Evolutionary conservation across 805 yeast species (phyloP).

Genomic region (baker's yeast (Saccharomyces cerevisiae)): DNA sequence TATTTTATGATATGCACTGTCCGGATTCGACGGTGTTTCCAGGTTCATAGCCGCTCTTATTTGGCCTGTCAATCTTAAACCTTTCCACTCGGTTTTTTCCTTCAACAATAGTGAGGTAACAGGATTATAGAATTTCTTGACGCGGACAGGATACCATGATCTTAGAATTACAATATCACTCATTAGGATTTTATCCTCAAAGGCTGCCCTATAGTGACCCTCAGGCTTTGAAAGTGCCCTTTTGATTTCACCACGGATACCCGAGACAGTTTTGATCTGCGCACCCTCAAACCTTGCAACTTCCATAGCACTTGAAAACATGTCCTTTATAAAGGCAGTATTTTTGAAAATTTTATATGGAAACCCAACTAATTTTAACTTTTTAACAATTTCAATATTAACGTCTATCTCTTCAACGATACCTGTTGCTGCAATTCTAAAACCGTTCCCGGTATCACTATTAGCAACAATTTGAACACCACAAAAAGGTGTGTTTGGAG

Average conservation of each 20-base stretch:
- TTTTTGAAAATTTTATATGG: slow-evolving; percentile 90
- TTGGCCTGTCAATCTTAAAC: slow-evolving; percentile 92
- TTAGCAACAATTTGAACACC: slow-evolving; percentile 86
- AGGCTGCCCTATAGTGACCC: slow-evolving; percentile 92
- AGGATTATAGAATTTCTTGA: slow-evolving; percentile 89
- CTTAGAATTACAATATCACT: slow-evolving; percentile 83
- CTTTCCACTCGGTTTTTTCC: slow-evolving; percentile 84
- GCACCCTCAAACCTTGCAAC: slow-evolving; percentile 99
- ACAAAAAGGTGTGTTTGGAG: slow-evolving; percentile 96
- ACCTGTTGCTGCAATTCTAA: slow-evolving; percentile 95
- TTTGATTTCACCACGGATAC: slow-evolving; percentile 95
- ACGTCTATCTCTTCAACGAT: slow-evolving; percentile 89
- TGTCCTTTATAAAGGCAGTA: slow-evolving; percentile 94
- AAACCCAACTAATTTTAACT: slow-evolving; percentile 87
- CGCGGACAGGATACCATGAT: slow-evolving; percentile 94
- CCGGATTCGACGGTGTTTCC: slow-evolving; percentile 50
- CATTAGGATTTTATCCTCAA: slow-evolving; percentile 89
- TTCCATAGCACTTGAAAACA: slow-evolving; percentile 88
- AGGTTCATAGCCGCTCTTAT: slow-evolving; percentile 70
- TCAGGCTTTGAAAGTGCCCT: slow-evolving; percentile 90
- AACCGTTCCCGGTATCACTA: slow-evolving; percentile 76
- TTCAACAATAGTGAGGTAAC: slow-evolving; percentile 78
- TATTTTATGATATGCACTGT: slow-evolving; percentile 54
- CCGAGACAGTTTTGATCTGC: slow-evolving; percentile 89
- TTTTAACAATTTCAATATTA: slow-evolving; percentile 84